These are phyloP conservation scores for Thalia dealbata DNA, from an alignment of 176 grass and related monocot genomes.

Conservation along the genomic window DNA sequence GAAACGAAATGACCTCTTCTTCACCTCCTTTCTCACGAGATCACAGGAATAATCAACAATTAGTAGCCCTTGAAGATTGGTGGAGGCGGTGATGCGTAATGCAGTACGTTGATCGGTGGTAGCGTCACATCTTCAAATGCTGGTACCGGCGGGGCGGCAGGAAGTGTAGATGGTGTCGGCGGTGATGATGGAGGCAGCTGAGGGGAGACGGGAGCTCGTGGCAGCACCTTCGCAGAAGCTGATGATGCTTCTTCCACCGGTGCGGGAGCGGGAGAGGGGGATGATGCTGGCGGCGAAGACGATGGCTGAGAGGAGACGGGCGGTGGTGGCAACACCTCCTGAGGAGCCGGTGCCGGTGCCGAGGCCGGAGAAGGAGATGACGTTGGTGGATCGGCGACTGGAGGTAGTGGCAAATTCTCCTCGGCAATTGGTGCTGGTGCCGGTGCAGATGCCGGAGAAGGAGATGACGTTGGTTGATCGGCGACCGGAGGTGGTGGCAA, in stretches of 20 bases:
- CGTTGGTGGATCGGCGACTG: no score
- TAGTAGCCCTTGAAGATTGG: conserved; percentile 5
- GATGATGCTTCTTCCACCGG: background rate
- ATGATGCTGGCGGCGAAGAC: background rate
- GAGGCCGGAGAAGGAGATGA: no score
- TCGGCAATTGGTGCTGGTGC: no score
- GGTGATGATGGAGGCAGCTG: background rate
- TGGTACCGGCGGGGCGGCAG: background rate
- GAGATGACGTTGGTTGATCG: no score
- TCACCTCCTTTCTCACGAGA: no score
- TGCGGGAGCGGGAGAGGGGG: background rate
- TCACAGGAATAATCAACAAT: background rate
- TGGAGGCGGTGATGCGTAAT: conserved; percentile 17
- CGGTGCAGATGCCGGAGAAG: no score
- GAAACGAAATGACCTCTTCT: no score
- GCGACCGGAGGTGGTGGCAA: no score
- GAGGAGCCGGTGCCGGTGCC: background rate
- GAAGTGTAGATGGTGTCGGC: background rate
- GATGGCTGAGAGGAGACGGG: background rate
- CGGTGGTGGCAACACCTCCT: background rate
- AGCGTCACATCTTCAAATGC: background rate
- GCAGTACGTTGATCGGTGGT: background rate
- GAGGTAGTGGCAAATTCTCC: no score
- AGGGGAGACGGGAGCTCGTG: background rate
- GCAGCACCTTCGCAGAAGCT: no score